Percentiles rank a stretch among this genome's conserved stretches.
phyloP scores from a whole-genome alignment of 192 early-diverging fungal species.

The Entomortierella chlamydospora region DNA sequence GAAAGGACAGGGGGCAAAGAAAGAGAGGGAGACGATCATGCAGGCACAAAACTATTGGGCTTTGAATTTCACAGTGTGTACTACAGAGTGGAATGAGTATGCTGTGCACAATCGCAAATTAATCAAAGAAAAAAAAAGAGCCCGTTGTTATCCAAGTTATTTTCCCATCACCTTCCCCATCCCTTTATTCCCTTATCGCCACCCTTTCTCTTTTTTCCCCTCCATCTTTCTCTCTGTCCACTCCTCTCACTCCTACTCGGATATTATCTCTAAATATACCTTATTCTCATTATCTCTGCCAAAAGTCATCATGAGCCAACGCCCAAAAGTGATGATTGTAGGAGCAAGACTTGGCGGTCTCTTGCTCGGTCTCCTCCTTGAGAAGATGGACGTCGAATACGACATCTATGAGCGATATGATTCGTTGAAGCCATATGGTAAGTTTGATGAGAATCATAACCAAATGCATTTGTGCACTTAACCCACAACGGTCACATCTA shows the following conservation, averaged over 20 bases:
- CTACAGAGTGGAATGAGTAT: too few relatives aligned
- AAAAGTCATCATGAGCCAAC: background rate
- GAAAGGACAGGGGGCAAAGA: background rate
- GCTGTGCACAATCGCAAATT: background rate
- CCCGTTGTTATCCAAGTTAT: background rate
- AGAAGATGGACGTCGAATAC: constrained; percentile 13
- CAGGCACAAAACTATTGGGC: too few relatives aligned
- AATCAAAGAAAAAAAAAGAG: too few relatives aligned
- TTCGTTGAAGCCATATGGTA: constrained; percentile 24
- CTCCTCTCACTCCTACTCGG: background rate
- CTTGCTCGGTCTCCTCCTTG: constrained; percentile 12
- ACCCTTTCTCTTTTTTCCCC: background rate
- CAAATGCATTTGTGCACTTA: background rate
- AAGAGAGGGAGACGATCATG: background rate
- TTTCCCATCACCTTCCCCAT: background rate
- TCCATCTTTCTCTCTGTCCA: background rate
- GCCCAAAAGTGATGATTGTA: constrained; percentile 23
- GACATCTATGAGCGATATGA: constrained; percentile 23
- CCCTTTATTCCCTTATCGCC: background rate
- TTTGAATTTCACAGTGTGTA: too few relatives aligned
- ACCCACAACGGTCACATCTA: too few relatives aligned
- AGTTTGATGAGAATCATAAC: background rate
- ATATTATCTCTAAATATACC: too few relatives aligned
- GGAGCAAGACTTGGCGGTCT: constrained; percentile 32
- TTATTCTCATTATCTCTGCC: background rate